Evolutionary conservation across 495 filamentous ascomycete species (phyloP).

Genomic region (Rhypophila decipiens): DNA sequence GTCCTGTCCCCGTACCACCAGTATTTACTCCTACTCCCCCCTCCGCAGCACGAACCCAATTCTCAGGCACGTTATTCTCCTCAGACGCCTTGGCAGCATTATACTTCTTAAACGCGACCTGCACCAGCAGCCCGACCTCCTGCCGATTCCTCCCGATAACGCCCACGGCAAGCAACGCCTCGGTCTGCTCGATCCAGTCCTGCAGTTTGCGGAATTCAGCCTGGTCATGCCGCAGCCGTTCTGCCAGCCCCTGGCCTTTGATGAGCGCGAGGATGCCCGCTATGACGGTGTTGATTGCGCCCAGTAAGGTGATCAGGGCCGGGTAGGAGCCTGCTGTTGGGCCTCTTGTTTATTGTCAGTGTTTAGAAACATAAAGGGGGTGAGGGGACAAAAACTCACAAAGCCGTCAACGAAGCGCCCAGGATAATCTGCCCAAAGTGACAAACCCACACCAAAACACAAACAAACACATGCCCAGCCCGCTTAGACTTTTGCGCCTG

Average conservation of each 20-base stretch:
- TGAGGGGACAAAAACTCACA: constrained; percentile 15
- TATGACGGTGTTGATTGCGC: constrained; percentile 44
- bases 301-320: constrained; percentile 35
- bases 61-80: constrained; percentile 38
- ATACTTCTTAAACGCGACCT: constrained; percentile 38
- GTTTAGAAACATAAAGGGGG: neutral
- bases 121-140: constrained; percentile 38
- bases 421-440: constrained; percentile 40
- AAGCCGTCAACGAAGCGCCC: constrained; percentile 39
- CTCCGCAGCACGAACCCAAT: constrained; percentile 21
- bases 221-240: constrained; percentile 33
- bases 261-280: constrained; percentile 43
- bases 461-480: constrained; percentile 18
- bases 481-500: constrained; percentile 22
- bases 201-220: constrained; percentile 36
- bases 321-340: constrained; percentile 32
- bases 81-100: constrained; percentile 37
- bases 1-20: no score
- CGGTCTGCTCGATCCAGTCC: constrained; percentile 33
- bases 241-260: constrained; percentile 37
- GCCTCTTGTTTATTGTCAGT: constrained; percentile 15
- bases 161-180: constrained; percentile 29
- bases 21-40: no score
- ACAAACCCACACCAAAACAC: constrained; percentile 27
- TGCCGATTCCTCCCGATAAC: constrained; percentile 38